phyloP scores from a whole-genome alignment of 1,284 basidiomycete genomes.

The Moesziomyces globuligerus region DNA sequence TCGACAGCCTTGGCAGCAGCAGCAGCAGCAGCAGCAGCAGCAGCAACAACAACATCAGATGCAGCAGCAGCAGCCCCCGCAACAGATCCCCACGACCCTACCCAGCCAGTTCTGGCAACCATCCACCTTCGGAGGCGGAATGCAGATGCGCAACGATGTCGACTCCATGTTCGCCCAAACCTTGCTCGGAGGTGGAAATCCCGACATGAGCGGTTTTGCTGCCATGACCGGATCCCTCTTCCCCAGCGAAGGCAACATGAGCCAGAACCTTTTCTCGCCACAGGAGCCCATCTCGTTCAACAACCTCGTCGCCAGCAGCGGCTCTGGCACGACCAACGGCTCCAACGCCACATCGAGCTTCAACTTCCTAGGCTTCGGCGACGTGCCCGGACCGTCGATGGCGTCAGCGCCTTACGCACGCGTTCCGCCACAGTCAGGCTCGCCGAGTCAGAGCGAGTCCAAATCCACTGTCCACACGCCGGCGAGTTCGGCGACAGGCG shows the following conservation, averaged over 20 bases:
- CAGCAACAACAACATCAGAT: background rate
- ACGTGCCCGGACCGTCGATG: no score
- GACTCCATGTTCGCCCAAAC: constrained; percentile 42
- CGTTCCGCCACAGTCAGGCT: no score
- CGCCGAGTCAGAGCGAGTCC: no score
- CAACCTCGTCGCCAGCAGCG: background rate
- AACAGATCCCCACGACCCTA: constrained; percentile 7
- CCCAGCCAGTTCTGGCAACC: constrained; percentile 32
- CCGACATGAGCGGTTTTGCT: constrained; percentile 14
- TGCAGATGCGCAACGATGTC: constrained; percentile 9
- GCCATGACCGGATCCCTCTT: constrained; percentile 10
- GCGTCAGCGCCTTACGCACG: no score
- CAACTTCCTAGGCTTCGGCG: constrained; percentile 3
- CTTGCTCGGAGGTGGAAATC: constrained; percentile 28
- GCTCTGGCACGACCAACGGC: background rate
- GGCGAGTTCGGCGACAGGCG: constrained; percentile 2
- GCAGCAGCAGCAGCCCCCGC: constrained; percentile 15
- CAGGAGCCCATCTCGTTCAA: constrained; percentile 10
- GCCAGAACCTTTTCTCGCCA: constrained; percentile 10
- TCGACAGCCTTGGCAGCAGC: constrained; percentile 13
- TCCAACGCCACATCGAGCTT: constrained; percentile 1
- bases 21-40: constrained; percentile 19
- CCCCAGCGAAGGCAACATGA: constrained; percentile 12
- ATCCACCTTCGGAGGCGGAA: background rate
- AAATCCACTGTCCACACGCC: background rate